These are phyloP conservation scores for Naganishia liquefaciens DNA, from an alignment of 1,284 basidiomycete genomes.

Conservation along the genomic window DNA sequence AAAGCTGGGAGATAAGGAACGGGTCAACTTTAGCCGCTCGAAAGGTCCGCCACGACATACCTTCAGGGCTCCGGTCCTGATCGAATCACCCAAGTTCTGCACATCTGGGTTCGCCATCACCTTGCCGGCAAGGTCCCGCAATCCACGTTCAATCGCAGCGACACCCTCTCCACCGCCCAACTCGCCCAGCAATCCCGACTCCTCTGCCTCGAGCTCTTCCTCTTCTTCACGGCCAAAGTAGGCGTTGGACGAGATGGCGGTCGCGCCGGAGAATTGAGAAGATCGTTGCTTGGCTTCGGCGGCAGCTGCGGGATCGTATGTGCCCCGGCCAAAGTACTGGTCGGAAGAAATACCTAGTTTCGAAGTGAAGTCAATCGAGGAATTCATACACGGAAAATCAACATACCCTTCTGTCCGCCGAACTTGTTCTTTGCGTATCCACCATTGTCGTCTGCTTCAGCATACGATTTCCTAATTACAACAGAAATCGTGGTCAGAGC, in stretches of 20 bases:
- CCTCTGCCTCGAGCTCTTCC: conserved; percentile 54
- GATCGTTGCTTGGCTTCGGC: conserved; percentile 80
- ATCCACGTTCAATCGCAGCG: conserved; percentile 67
- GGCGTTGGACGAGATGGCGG: conserved; percentile 89
- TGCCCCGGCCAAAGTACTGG: conserved; percentile 91
- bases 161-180: conserved; percentile 68
- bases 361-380: background rate
- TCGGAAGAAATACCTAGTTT: conserved; percentile 82
- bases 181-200: conserved; percentile 57
- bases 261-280: conserved; percentile 84
- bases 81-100: conserved; percentile 79
- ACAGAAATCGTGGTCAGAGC: background rate
- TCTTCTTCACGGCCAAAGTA: conserved; percentile 87
- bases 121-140: conserved; percentile 74
- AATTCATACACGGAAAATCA: background rate
- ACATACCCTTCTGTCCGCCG: conserved; percentile 74
- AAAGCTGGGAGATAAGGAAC: conserved; percentile 58
- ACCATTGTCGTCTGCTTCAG: conserved; percentile 63
- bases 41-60: conserved; percentile 55
- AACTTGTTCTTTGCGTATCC: conserved; percentile 88
- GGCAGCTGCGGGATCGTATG: conserved; percentile 74
- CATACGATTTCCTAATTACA: conserved; percentile 39
- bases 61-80: conserved; percentile 81
- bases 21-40: background rate
- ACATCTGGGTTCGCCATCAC: conserved; percentile 88